Base-by-base conservation (phyloP, 2,329 filamentous ascomycete genomes). In the Apiospora aurea region DNA sequence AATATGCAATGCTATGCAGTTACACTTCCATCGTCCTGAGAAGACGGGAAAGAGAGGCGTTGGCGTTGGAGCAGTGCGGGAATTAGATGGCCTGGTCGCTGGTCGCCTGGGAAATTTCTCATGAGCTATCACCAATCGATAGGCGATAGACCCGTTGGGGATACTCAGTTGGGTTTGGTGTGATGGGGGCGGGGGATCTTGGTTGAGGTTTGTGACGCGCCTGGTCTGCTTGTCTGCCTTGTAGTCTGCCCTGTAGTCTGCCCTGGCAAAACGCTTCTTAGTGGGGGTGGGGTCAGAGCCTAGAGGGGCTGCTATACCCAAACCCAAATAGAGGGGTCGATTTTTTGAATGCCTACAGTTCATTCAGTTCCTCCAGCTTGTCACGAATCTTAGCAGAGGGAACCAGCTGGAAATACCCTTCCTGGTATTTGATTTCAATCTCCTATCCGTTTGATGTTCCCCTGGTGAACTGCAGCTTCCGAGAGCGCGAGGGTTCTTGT, bases 291-390 rank as follows among this genome's bases (percentile, higher is more conserved):
- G 34, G 29, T 18, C 10, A 64, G 57, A 38, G 57, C 26, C 26
- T 29, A 29, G 57, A 34, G 57, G 29, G 14, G 34, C 34, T 64
- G 34, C 34, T 41, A 34, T 61, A 61, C 38, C 34, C 8, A 64
- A 38, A 64, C 34, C 57, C 57, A 64, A 41, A 64, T 64, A 41
- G 57, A 64, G 57, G 57, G 57, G 57, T 64, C 18, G 5, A 64
- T 64, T 24, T 64, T 41, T 13, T 21, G 38, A 14, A 38, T n/a
- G 18, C 26, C 26, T 29, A 29, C 26, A 61, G 18, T 34, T 8
- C 16, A 16, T 38, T 21, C n/a, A 7, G 29, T 38, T 21, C n/a
- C 21, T n/a, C 5, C 16, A 21, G 29, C 18, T 61, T 61, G n/a
- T 61, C 29, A 61, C 3, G 53, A 11, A 10, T n/a, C n/a, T 16